Conservation (phyloP, 2,329 filamentous ascomycete species). For the Calonectria henricotiae region DNA sequence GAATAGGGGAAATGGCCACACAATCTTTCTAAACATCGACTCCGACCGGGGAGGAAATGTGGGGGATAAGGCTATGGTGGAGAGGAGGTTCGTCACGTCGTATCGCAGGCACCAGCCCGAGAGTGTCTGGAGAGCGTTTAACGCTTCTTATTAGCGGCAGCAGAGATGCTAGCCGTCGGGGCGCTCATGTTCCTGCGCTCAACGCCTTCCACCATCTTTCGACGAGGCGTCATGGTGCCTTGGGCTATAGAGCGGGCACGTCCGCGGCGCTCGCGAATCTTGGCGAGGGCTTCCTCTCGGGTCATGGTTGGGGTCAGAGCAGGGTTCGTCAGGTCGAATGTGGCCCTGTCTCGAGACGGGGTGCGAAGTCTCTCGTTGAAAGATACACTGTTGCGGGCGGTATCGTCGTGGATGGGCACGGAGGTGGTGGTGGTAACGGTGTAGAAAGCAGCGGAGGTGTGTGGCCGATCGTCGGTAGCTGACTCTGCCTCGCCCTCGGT, state of each 20-base stretch:
- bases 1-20: slow-evolving; percentile 32
- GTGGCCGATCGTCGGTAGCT: slow-evolving; percentile 58
- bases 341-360: slow-evolving; percentile 60
- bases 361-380: slow-evolving; percentile 65
- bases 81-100: slow-evolving; percentile 45
- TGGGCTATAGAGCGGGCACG: slow-evolving; percentile 79
- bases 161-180: slow-evolving; percentile 57
- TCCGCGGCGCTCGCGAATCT: slow-evolving; percentile 81
- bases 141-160: slow-evolving; percentile 46
- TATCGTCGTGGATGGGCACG: slow-evolving; percentile 68
- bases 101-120: slow-evolving; percentile 41
- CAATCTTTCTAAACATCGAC: slow-evolving; percentile 19
- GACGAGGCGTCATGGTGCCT: slow-evolving; percentile 71
- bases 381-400: slow-evolving; percentile 57
- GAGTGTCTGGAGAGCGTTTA: slow-evolving; percentile 33
- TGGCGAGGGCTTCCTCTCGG: slow-evolving; percentile 82
- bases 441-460: slow-evolving; percentile 66
- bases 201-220: slow-evolving; percentile 70
- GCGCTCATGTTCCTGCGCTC: slow-evolving; percentile 68
- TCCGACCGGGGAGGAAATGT: slow-evolving; percentile 22
- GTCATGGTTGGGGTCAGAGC: slow-evolving; percentile 78
- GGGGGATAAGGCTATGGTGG: slow-evolving; percentile 9
- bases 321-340: slow-evolving; percentile 71
- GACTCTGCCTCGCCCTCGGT: slow-evolving; percentile 39
- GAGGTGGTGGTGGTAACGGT: slow-evolving; percentile 68